Evolutionary conservation across 176 grass and related monocot species (phyloP).

Genomic region (Urochloa ruziziensis): DNA sequence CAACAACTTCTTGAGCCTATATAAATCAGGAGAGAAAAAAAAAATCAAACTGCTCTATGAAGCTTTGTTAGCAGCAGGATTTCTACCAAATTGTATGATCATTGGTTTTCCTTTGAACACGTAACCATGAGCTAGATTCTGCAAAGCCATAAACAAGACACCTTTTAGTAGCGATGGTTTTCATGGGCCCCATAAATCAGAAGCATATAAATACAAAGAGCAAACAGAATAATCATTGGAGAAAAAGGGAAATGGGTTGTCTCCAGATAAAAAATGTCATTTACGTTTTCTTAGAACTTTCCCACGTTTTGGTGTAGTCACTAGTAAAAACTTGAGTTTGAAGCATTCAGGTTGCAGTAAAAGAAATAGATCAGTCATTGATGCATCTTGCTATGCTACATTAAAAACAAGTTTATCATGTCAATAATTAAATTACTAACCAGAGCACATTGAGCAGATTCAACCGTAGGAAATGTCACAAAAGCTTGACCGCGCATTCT

Average conservation of each 20-base stretch:
- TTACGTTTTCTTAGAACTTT: not conserved
- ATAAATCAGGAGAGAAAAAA: not conserved
- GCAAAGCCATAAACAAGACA: constrained; percentile 38
- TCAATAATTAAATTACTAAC: constrained; percentile 46
- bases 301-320: not conserved
- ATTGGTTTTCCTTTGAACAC: constrained; percentile 90
- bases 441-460: constrained; percentile 73
- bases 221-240: not conserved
- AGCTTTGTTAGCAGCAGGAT: constrained; percentile 65
- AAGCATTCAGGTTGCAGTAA: not conserved
- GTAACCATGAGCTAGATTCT: constrained; percentile 87
- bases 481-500: constrained; percentile 95
- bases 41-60: constrained; percentile 18
- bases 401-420: not conserved
- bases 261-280: not conserved
- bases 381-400: not conserved
- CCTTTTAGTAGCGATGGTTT: not conserved
- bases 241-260: not conserved
- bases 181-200: not conserved
- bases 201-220: not conserved
- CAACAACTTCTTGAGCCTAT: not conserved
- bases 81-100: constrained; percentile 93
- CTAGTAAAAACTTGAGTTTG: not conserved
- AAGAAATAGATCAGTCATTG: not conserved
- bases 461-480: constrained; percentile 80